A percentile compares a stretch with the other conserved stretches of the same genome.
phyloP scores from a whole-genome alignment of 2,329 filamentous ascomycete species.

The Penicillium sp. region DNA sequence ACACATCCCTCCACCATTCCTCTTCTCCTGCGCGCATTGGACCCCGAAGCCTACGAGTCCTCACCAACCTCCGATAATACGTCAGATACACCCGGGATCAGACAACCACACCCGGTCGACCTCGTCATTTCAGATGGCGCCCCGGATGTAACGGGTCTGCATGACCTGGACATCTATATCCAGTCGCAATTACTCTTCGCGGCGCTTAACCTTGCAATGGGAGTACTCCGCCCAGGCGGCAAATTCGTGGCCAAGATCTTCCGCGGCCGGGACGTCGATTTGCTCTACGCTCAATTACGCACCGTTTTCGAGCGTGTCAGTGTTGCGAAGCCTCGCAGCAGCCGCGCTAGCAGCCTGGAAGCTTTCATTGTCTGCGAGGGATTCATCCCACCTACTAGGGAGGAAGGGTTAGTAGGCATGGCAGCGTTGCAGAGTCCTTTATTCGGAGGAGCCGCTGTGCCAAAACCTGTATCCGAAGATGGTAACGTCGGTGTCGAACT shows the following conservation, averaged over 20 bases:
- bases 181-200: slow-evolving; percentile 94
- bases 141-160: slow-evolving; percentile 91
- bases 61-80: slow-evolving; percentile 28
- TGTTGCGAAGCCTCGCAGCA: slow-evolving; percentile 89
- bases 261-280: slow-evolving; percentile 86
- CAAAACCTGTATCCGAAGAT: slow-evolving; percentile 27
- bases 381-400: slow-evolving; percentile 64
- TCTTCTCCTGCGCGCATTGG: slow-evolving; percentile 76
- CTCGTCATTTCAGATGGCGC: slow-evolving; percentile 93
- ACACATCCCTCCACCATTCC: slow-evolving; percentile 95
- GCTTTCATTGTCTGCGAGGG: slow-evolving; percentile 94
- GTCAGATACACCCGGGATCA: slow-evolving; percentile 33
- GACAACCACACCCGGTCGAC: slow-evolving; percentile 74
- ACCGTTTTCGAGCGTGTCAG: slow-evolving; percentile 82
- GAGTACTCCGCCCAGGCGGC: slow-evolving; percentile 85
- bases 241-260: slow-evolving; percentile 99
- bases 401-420: slow-evolving; percentile 47
- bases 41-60: slow-evolving; percentile 59
- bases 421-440: slow-evolving; percentile 37
- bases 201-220: slow-evolving; percentile 86
- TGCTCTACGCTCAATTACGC: slow-evolving; percentile 89
- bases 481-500: slow-evolving; percentile 36
- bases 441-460: slow-evolving; percentile 37
- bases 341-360: slow-evolving; percentile 92
- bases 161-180: slow-evolving; percentile 97